phyloP scores from a whole-genome alignment of 305 asterid genomes.

The Euphrasia arctica region DNA sequence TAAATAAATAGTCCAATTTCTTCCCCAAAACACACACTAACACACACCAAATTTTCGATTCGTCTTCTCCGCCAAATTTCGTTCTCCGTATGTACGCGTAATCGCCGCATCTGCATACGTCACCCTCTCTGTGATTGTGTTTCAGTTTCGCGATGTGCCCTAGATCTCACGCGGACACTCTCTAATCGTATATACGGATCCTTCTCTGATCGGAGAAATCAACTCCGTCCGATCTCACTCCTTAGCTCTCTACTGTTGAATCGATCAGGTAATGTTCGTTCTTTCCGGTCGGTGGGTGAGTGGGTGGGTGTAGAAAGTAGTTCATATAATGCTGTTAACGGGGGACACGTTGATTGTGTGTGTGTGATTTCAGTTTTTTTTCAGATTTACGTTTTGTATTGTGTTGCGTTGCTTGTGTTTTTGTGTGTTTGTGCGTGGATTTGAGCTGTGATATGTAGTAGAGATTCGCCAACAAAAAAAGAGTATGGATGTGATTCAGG shows the following conservation, averaged over 20 bases:
- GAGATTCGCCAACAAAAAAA: neutral
- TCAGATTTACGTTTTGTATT: neutral
- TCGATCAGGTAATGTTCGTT: conserved; percentile 25
- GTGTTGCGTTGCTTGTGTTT: conserved; percentile 4
- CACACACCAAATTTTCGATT: neutral
- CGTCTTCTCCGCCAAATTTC: neutral
- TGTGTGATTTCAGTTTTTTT: neutral
- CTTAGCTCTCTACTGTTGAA: conserved; percentile 13
- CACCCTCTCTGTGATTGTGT: conserved; percentile 26
- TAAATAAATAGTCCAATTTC: conserved; percentile 5
- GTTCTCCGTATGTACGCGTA: neutral
- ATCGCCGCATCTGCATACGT: neutral
- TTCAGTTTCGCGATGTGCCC: conserved; percentile 23
- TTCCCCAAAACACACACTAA: conserved; percentile 10
- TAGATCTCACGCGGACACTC: conserved; percentile 30
- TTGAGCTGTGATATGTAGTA: conserved; percentile 8
- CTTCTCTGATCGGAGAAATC: conserved; percentile 16
- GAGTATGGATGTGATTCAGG: conserved; percentile 11
- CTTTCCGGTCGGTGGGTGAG: neutral
- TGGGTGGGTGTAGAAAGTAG: neutral
- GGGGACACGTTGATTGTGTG: conserved; percentile 18
- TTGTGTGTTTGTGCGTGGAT: conserved; percentile 4
- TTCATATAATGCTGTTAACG: conserved; percentile 10
- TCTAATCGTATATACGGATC: conserved; percentile 22
- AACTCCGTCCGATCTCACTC: conserved; percentile 27